Conservation (phyloP, 352 stramenopile genomes). For the Globisporangium barbulae region DNA sequence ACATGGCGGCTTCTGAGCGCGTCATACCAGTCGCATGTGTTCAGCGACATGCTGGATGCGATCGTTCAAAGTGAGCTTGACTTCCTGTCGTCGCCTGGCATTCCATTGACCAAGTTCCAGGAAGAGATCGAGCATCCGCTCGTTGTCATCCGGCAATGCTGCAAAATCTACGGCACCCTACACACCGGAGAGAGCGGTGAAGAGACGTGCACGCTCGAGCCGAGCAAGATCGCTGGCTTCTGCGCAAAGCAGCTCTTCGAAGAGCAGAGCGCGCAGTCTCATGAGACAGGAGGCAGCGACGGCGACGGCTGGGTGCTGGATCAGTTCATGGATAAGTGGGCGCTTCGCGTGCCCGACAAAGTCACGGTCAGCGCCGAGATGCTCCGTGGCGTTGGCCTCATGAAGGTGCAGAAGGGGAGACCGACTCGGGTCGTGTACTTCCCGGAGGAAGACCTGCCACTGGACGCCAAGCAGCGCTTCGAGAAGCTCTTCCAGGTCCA, state of each 20-base stretch:
- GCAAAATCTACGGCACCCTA: constrained; percentile 54
- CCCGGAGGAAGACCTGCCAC: constrained; percentile 54
- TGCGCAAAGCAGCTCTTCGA: constrained; percentile 71
- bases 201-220: constrained; percentile 48
- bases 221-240: constrained; percentile 67
- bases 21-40: constrained; percentile 53
- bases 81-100: constrained; percentile 33
- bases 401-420: constrained; percentile 43
- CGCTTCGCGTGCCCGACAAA: constrained; percentile 62
- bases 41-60: constrained; percentile 69
- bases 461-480: constrained; percentile 75
- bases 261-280: constrained; percentile 41
- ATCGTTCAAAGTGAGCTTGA: constrained; percentile 75
- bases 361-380: constrained; percentile 61
- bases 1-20: constrained; percentile 60
- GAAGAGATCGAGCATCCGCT: constrained; percentile 32
- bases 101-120: constrained; percentile 43
- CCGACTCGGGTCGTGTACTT: constrained; percentile 59
- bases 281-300: constrained; percentile 17
- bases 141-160: constrained; percentile 67
- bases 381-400: constrained; percentile 60
- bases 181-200: constrained; percentile 6
- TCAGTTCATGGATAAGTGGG: constrained; percentile 83
- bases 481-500: constrained; percentile 74
- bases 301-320: constrained; percentile 50